Evolutionary conservation across 2,329 filamentous ascomycete genomes (phyloP).

Genomic region (Chaetomiaceae sp.): DNA sequence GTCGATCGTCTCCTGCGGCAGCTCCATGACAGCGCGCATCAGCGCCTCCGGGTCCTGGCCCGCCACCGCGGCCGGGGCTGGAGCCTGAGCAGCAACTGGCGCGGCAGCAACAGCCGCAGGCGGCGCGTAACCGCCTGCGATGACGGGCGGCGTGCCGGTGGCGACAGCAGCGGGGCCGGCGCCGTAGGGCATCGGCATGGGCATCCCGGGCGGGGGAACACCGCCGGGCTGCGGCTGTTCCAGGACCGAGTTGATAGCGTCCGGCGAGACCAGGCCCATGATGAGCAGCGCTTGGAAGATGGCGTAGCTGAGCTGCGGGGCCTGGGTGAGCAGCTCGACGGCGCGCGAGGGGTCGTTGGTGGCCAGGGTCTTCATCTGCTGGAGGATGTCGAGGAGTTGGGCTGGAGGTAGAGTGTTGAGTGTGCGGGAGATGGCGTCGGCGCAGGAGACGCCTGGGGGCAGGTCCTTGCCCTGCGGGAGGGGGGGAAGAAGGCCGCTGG

Average conservation of each 20-base stretch:
- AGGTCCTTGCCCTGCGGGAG: constrained; percentile 82
- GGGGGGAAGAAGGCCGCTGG: constrained; percentile 56
- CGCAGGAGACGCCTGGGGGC: constrained; percentile 74
- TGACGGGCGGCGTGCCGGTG: constrained; percentile 48
- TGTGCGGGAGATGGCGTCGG: constrained; percentile 88
- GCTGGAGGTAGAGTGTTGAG: constrained; percentile 79
- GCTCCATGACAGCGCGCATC: constrained; percentile 73
- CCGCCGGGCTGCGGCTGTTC: constrained; percentile 44
- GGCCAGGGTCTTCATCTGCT: constrained; percentile 91
- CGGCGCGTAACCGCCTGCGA: constrained; percentile 42
- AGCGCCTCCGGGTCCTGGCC: constrained; percentile 63
- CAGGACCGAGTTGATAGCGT: constrained; percentile 75
- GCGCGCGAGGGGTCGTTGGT: constrained; percentile 76
- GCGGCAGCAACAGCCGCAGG: constrained; percentile 28
- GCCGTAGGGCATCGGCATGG: constrained; percentile 30
- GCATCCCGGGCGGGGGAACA: constrained; percentile 33
- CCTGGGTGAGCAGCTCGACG: constrained; percentile 79
- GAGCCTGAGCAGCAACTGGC: constrained; percentile 27
- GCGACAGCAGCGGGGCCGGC: constrained; percentile 27
- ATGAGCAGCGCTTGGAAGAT: constrained; percentile 91
- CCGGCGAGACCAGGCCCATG: constrained; percentile 86
- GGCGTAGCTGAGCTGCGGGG: constrained; percentile 89
- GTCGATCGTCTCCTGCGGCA: constrained; percentile 77
- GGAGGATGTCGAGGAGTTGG: constrained; percentile 88
- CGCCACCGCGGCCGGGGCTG: constrained; percentile 29